Evolutionary conservation across 176 grass and related monocot species (phyloP).

Genomic region (Canna indica): DNA sequence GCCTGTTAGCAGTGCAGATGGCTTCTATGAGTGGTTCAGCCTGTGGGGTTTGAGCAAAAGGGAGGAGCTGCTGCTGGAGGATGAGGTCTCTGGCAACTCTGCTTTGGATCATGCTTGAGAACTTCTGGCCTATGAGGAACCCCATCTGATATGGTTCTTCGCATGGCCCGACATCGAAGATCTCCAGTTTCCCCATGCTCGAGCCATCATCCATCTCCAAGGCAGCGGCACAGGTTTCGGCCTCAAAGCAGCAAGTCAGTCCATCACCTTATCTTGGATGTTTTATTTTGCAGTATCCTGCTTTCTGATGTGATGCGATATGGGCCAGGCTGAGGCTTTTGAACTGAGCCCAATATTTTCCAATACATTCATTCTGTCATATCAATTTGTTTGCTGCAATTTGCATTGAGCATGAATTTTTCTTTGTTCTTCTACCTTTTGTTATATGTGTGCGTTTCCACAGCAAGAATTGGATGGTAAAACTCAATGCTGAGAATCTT

Average conservation of each 20-base stretch:
- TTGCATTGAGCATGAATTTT: too few relatives aligned
- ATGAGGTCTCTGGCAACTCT: slow-evolving; percentile 43
- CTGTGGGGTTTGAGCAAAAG: slow-evolving; percentile 40
- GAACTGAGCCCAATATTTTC: too few relatives aligned
- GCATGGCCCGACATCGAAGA: slow-evolving; percentile 48
- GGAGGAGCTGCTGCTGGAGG: slow-evolving; percentile 62
- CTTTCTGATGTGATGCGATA: too few relatives aligned
- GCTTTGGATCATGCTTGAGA: slow-evolving; percentile 45
- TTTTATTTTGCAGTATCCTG: too few relatives aligned
- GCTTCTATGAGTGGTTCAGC: slow-evolving; percentile 33
- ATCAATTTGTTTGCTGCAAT: too few relatives aligned
- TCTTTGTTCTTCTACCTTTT: too few relatives aligned
- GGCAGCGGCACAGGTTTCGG: not conserved
- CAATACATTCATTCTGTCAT: too few relatives aligned
- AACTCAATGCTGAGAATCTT: too few relatives aligned
- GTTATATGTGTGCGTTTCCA: too few relatives aligned
- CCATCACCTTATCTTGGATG: not conserved
- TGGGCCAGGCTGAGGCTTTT: too few relatives aligned
- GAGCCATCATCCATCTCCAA: not conserved
- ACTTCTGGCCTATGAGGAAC: slow-evolving; percentile 40
- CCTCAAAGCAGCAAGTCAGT: not conserved
- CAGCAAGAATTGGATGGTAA: too few relatives aligned
- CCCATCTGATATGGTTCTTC: slow-evolving; percentile 34
- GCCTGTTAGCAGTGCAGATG: slow-evolving; percentile 39
- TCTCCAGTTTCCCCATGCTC: slow-evolving; percentile 5